Conservation (phyloP, 2,329 filamentous ascomycete genomes). For the Talaromyces sp. region DNA sequence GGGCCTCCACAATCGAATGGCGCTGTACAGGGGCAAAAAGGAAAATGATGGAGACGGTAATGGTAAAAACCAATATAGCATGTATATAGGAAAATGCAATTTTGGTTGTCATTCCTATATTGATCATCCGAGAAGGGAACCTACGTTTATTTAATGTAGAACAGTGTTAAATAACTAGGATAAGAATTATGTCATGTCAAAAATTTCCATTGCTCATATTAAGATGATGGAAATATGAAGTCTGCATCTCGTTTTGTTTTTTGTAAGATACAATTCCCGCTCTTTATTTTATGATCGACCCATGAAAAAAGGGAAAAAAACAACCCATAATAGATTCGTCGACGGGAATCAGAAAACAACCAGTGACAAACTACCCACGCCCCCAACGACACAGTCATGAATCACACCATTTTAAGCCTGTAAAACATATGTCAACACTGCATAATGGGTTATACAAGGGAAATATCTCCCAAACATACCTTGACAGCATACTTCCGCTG, state of each 20-base stretch:
- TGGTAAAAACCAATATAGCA: background rate
- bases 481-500: constrained; percentile 99
- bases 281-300: constrained; percentile 20
- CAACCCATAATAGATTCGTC: constrained; percentile 10
- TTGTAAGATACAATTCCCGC: constrained; percentile 38
- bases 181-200: constrained; percentile 30
- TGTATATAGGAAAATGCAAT: background rate
- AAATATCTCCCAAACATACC: constrained; percentile 55
- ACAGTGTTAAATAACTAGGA: constrained; percentile 1
- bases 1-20: constrained; percentile 11
- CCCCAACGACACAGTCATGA: constrained; percentile 18
- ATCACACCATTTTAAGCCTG: constrained; percentile 10
- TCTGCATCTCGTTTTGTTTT: constrained; percentile 25
- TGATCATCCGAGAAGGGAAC: too few relatives aligned
- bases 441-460: too few relatives aligned
- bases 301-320: constrained; percentile 26
- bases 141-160: background rate
- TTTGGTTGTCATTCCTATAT: too few relatives aligned
- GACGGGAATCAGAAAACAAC: constrained; percentile 1
- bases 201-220: constrained; percentile 26
- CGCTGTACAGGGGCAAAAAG: background rate
- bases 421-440: constrained; percentile 6
- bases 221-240: constrained; percentile 1
- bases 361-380: constrained; percentile 4
- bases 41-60: background rate